Evolutionary conservation across 2,329 filamentous ascomycete species (phyloP).

Genomic region (Xylariomycetidae sp.): DNA sequence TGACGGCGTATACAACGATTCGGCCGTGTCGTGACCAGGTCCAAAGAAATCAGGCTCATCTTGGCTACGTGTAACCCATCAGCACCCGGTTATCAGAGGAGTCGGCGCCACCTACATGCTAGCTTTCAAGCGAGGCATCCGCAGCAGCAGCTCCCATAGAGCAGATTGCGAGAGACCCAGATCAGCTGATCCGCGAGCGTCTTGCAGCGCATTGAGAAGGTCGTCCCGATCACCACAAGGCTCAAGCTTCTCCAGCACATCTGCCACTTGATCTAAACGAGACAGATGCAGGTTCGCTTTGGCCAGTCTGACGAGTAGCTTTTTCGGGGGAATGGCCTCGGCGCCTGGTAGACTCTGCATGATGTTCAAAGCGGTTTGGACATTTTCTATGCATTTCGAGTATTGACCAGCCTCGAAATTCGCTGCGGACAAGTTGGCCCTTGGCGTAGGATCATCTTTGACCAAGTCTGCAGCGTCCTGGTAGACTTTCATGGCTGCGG

Average conservation of each 20-base stretch:
- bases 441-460: conserved; percentile 8
- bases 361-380: conserved; percentile 5
- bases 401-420: conserved; percentile 13
- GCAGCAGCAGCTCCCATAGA: conserved; percentile 9
- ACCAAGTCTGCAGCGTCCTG: conserved; percentile 6
- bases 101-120: conserved; percentile 6
- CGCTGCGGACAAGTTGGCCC: conserved; percentile 12
- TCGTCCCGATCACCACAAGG: conserved; percentile 3
- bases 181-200: background rate
- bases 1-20: conserved; percentile 8
- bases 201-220: conserved; percentile 1
- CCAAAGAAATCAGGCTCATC: conserved; percentile 9
- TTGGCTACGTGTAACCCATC: conserved; percentile 5
- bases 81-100: conserved; percentile 1
- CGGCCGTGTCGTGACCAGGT: conserved; percentile 9
- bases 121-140: conserved; percentile 10
- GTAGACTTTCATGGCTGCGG: conserved; percentile 11
- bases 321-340: conserved; percentile 1
- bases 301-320: conserved; percentile 8
- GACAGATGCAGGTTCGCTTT: conserved; percentile 10
- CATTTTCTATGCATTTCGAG: conserved; percentile 6
- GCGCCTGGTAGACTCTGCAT: background rate
- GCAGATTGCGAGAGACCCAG: background rate
- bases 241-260: conserved; percentile 2
- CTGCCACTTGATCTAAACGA: conserved; percentile 2